Base-by-base conservation (phyloP, 495 filamentous ascomycete species). In the Pseudotulostoma volvatum region DNA sequence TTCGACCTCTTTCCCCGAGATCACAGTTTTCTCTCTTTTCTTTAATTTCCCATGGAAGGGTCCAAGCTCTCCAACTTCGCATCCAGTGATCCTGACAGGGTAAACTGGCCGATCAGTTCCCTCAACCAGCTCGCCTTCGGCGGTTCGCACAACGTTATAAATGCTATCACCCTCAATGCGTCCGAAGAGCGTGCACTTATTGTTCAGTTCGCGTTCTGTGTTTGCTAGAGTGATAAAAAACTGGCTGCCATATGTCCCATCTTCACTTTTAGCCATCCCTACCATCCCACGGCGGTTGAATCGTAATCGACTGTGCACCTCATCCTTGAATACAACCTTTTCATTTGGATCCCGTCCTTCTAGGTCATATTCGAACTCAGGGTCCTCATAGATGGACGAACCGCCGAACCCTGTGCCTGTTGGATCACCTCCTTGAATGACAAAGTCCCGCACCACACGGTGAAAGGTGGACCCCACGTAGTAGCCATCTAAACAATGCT, bases 351-450 rank as follows among this genome's bases (percentile, higher is more conserved):
- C 63, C 35, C 63, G 63, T 62, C 61, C 58, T 68, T 71, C 61
- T 63, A 76, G 74, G 66, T 80, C 45, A 61, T 72, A 80, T 43
- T 75, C 70, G 48, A 87, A 84, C 31, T 79, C 73, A 18, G 84
- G 82, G 42, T 80, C 77, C 61, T 86, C 79, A 62, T 92, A 93
- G 47, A 93, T 92, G 30, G 78, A 80, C 45, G 87, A 84, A 5
- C 90, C 90, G 33, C 92, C 90, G 43, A 83, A 75, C 5, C 90
- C 90, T 2, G 86, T 94, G 19, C 86, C 87, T 0, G 82, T 82
- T 0, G 90, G 90, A 52, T 97, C 90, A 42, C 90, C 92, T 41
- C 88, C 92, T 51, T 97, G 90, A 30, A 96, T 61, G 40, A 96
- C 79, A 64, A 97, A 97, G 31, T 79, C 81, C 0, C 87, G 80